These are phyloP conservation scores for Trametes sanguinea DNA, from an alignment of 768 basidiomycete genomes.

Conservation along the genomic window DNA sequence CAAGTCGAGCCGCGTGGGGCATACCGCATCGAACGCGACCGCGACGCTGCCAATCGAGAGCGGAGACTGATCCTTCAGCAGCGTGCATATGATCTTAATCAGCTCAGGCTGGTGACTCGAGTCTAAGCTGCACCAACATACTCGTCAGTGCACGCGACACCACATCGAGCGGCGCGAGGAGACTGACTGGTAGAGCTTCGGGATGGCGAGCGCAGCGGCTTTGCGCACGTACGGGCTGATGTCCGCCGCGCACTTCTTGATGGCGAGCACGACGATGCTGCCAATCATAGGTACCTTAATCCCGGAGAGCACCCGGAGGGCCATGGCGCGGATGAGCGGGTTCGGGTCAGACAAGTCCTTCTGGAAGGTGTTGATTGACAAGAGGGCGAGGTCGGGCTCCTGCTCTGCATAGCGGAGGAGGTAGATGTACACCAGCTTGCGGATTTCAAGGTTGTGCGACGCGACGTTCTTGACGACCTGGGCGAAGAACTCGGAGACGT, in stretches of 20 bases:
- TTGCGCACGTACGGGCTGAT: constrained; percentile 94
- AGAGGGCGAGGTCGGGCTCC: constrained; percentile 91
- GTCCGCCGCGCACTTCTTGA: constrained; percentile 92
- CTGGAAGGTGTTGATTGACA: constrained; percentile 99
- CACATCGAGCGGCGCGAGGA: constrained; percentile 3
- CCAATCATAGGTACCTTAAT: constrained; percentile 91
- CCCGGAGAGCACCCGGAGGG: constrained; percentile 87
- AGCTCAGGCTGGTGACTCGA: constrained; percentile 69
- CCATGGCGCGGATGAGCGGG: constrained; percentile 95
- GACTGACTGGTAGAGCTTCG: constrained; percentile 76
- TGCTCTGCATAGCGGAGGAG: constrained; percentile 90
- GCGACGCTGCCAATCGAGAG: constrained; percentile 86
- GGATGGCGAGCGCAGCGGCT: constrained; percentile 86
- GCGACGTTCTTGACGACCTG: constrained; percentile 98
- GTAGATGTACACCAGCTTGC: constrained; percentile 98
- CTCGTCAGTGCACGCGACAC: constrained; percentile 16
- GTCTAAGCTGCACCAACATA: constrained; percentile 60
- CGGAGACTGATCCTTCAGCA: constrained; percentile 76
- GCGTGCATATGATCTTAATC: constrained; percentile 63
- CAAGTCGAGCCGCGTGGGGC: constrained; percentile 83
- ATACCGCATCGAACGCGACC: constrained; percentile 84
- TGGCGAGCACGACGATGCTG: constrained; percentile 79
- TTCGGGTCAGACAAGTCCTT: constrained; percentile 91
- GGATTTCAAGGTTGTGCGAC: constrained; percentile 87
- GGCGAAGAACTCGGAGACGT: constrained; percentile 92